These are phyloP conservation scores for Brasenia schreberi DNA, from an alignment of 164 flowering plant genomes.

Conservation along the genomic window DNA sequence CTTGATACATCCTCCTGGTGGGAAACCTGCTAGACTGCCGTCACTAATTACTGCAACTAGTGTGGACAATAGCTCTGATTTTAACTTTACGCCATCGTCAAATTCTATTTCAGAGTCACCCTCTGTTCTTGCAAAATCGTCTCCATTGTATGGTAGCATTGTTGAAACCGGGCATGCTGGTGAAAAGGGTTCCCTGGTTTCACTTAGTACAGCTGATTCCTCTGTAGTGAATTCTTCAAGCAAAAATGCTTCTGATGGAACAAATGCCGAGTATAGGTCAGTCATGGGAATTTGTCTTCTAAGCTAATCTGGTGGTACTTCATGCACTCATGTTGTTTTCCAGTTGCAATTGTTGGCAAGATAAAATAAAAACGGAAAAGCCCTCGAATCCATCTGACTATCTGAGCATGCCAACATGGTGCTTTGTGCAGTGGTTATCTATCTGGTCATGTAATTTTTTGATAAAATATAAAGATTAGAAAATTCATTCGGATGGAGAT, in stretches of 20 bases:
- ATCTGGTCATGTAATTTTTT: too few species aligned
- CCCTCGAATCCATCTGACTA: too few species aligned
- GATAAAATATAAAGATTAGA: too few species aligned
- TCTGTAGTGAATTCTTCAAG: not conserved
- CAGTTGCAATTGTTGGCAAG: not conserved
- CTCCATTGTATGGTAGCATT: not conserved
- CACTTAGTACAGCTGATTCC: not conserved
- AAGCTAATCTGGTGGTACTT: not conserved
- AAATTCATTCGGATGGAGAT: too few species aligned
- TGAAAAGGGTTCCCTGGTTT: not conserved
- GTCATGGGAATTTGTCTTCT: not conserved
- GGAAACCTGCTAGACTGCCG: conserved; percentile 4
- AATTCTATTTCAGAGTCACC: conserved; percentile 10
- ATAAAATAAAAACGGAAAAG: too few species aligned
- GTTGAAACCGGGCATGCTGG: not conserved
- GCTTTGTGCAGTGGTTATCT: too few species aligned
- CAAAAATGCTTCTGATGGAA: not conserved
- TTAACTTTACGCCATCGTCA: conserved; percentile 12
- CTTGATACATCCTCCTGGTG: conserved; percentile 11
- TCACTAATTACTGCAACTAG: conserved; percentile 5
- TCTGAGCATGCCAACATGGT: too few species aligned
- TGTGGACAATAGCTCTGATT: conserved; percentile 12
- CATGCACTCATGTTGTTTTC: not conserved
- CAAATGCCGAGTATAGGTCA: not conserved
- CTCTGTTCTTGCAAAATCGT: conserved; percentile 6